These are phyloP conservation scores for Beverwykella pulmonaria DNA, from an alignment of 495 filamentous ascomycete genomes.

Conservation along the genomic window DNA sequence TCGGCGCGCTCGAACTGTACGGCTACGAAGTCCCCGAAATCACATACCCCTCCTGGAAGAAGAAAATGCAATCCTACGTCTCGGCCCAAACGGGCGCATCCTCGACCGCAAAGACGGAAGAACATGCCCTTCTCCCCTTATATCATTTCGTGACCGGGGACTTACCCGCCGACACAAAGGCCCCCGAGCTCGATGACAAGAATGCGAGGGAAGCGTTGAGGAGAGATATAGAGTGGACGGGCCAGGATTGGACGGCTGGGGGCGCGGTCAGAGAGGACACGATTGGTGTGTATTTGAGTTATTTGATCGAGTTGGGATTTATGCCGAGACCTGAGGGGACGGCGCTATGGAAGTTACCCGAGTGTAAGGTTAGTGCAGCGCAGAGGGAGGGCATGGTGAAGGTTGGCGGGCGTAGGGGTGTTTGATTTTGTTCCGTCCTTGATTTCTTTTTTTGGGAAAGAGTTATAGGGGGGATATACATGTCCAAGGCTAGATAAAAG, in stretches of 20 bases:
- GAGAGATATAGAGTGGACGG: slow-evolving; percentile 64
- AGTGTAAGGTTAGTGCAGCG: slow-evolving; percentile 19
- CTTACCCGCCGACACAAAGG: slow-evolving; percentile 74
- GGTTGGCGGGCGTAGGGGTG: slow-evolving; percentile 41
- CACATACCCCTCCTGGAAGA: slow-evolving; percentile 57
- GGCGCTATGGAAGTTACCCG: slow-evolving; percentile 28
- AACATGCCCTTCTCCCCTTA: slow-evolving; percentile 72
- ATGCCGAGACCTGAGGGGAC: slow-evolving; percentile 55
- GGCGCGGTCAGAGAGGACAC: slow-evolving; percentile 13
- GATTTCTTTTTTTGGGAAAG: background rate
- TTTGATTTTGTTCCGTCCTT: background rate
- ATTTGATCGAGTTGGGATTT: slow-evolving; percentile 72
- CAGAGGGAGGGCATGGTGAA: slow-evolving; percentile 38
- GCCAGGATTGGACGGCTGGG: slow-evolving; percentile 52
- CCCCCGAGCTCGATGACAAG: slow-evolving; percentile 76
- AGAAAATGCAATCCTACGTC: slow-evolving; percentile 48
- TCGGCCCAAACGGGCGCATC: slow-evolving; percentile 18
- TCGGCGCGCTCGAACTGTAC: slow-evolving; percentile 69
- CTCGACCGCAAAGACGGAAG: slow-evolving; percentile 47
- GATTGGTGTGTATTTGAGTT: slow-evolving; percentile 63
- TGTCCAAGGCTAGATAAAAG: background rate
- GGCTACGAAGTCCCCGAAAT: slow-evolving; percentile 75
- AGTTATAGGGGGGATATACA: background rate
- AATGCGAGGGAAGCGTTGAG: slow-evolving; percentile 69
- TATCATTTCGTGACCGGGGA: slow-evolving; percentile 83